Evolutionary conservation across 2,329 filamentous ascomycete genomes (phyloP), one percentile per base, ranked within the genome.

Genomic region (Neonectria neomacrospora): DNA sequence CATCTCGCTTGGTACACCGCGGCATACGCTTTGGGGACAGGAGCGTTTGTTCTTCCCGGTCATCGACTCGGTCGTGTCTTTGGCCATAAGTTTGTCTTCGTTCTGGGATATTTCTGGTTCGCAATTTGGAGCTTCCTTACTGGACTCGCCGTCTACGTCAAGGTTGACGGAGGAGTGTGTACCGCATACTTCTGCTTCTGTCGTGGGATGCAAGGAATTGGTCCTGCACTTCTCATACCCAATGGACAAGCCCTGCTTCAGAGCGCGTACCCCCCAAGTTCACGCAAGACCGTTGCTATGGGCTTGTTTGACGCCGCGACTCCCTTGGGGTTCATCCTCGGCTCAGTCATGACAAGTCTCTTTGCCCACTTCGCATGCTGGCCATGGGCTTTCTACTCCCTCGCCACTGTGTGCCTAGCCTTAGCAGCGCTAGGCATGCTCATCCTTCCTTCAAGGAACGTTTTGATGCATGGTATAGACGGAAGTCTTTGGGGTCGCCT

Each of bases 351-450:
- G 67, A 59, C 71, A 3, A 67, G 70, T 1, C 65, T 73, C 12
- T 71, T 73, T 44, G 65, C 64, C 10, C 55, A 62, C 20, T 71
- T 69, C 32, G 58, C 54, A 8, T 71, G 67, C 22, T 73, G 71
- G 71, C 61, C 70, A 1, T 73, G 71, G 71, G 70, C 61, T 1
- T 73, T 73, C 39, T 73, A 73, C 45, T 66, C 63, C 23, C 20
- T 71, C 28, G 52, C 68, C 10, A 50, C 67, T 1, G 69, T 73
- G 32, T 73, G 66, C 18, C 41, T 68, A 5, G 71, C 69, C 1
- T 39, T 72, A 4, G 68, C 67, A 2, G 54, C 65, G 12, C 56
- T 70, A n/a, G 67, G 71, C 51, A 30, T 71, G 41, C 63, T 74
- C 52, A 58, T 72, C 3, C 54, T 74, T 12, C 70, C 72, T 0